These are phyloP conservation scores for Fusarium drepaniforme DNA, from an alignment of 2,329 filamentous ascomycete genomes.

Conservation along the genomic window DNA sequence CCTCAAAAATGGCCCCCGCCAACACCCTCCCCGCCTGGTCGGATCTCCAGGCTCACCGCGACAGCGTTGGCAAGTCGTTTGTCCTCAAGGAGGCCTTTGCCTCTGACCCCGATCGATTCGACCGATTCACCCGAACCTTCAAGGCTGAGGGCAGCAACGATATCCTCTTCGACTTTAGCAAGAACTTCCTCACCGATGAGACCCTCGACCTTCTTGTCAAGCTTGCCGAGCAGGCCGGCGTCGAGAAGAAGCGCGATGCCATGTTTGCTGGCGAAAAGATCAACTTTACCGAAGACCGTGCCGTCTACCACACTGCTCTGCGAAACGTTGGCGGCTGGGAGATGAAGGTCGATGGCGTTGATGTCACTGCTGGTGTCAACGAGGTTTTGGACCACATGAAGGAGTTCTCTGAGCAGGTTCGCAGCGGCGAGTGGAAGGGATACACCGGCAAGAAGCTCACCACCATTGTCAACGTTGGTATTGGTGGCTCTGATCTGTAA, in stretches of 20 bases:
- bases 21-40: conserved; percentile 89
- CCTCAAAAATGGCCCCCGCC: conserved; percentile 77
- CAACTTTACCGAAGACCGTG: conserved; percentile 98
- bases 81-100: conserved; percentile 94
- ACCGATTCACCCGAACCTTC: conserved; percentile 91
- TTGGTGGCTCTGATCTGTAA: conserved; percentile 97
- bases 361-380: conserved; percentile 94
- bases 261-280: conserved; percentile 99
- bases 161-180: conserved; percentile 98
- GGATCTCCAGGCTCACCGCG: conserved; percentile 91
- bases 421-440: conserved; percentile 96
- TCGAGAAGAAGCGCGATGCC: conserved; percentile 94
- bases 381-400: conserved; percentile 96
- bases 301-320: conserved; percentile 94
- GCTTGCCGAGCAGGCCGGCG: conserved; percentile 89
- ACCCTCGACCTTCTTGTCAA: conserved; percentile 88
- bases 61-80: conserved; percentile 87
- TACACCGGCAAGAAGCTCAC: conserved; percentile 97
- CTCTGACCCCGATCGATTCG: conserved; percentile 87
- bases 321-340: conserved; percentile 89
- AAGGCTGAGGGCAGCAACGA: conserved; percentile 85
- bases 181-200: conserved; percentile 97
- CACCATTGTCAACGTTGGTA: conserved; percentile 97
- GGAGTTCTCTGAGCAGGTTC: conserved; percentile 94
- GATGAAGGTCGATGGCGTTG: conserved; percentile 88